Evolutionary conservation across 257 asterid species (phyloP), one percentile per base, ranked within the genome.

Genomic region (Cruciata laevipes): DNA sequence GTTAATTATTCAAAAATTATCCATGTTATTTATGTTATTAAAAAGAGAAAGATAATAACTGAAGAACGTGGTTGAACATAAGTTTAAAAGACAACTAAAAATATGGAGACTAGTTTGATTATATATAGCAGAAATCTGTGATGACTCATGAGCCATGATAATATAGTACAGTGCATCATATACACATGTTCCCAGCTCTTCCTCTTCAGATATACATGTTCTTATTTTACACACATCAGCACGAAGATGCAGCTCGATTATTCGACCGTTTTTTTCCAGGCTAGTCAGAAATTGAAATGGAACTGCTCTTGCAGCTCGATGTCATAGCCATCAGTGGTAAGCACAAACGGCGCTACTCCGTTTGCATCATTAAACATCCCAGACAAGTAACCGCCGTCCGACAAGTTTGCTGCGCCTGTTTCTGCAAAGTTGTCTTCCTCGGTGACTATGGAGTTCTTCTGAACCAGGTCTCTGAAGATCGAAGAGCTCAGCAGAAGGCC

Each of bases 401-500:
- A 27, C 56, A 53, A 70, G 58, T 37, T 56, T 47, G 20, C 67
- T 47, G 20, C 67, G 16, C 23, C 63, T 44, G 63, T 71, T 42
- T 68, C 79, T 1, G 42, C 57, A 18, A 70, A 78, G 63, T 44
- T 79, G 51, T 78, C 83, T 30, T 82, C 84, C 61, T 85, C 89
- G 10, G 73, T 27, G 18, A 52, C 74, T n/a, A 68, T 70, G 3
- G 82, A 76, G 74, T 77, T 88, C 76, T 82, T 84, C 83, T 84
- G 76, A 20, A 85, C 87, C 66, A 88, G 79, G 73, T 85, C 90
- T 58, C 71, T 72, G 30, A 84, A 85, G 24, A 88, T 44, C 14
- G 90, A 82, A 21, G 92, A 88, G 65, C 83, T 69, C 17, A 86
- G 81, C 21, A 82, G 88, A 44, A 88, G 81, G 61, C 86, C 68